A percentile compares a stretch with the other conserved stretches of the same genome.
Evolutionary conservation across 1,139 yeast genomes (phyloP).

Genomic region (Sugiyamaella grinbergsii): DNA sequence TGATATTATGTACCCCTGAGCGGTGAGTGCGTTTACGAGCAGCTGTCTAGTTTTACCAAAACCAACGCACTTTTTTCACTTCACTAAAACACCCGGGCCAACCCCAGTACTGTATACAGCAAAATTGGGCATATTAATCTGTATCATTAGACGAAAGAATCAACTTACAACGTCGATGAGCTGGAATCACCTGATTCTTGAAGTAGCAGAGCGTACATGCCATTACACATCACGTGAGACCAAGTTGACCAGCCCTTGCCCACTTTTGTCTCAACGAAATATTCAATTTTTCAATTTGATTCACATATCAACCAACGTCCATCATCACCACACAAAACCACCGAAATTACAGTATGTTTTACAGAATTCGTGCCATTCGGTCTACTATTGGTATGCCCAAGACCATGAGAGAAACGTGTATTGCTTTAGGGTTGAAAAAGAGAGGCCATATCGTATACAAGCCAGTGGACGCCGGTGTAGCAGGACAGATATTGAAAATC

Average conservation of each 20-base stretch:
- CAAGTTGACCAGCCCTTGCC: not conserved
- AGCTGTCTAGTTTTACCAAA: no score
- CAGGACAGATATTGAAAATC: constrained; percentile 80
- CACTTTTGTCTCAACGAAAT: not conserved
- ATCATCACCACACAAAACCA: not conserved
- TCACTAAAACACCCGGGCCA: no score
- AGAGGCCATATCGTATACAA: constrained; percentile 77
- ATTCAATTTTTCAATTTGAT: constrained; percentile 10
- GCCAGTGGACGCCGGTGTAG: constrained; percentile 71
- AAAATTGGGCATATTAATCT: no score
- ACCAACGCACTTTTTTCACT: no score
- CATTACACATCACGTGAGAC: not conserved
- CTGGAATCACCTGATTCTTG: no score
- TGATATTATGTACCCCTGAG: no score
- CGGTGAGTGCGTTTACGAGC: no score
- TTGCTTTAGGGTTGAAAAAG: constrained; percentile 72
- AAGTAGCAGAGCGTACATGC: no score
- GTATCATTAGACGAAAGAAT: no score
- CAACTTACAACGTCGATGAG: no score
- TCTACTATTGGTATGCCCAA: constrained; percentile 87
- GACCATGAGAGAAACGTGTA: constrained; percentile 61
- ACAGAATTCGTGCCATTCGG: constrained; percentile 73
- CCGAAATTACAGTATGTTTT: constrained; percentile 42
- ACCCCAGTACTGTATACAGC: no score
- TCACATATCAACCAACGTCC: not conserved